phyloP scores from a whole-genome alignment of 192 early-diverging fungal species.

The Anaeromyces robustus region DNA sequence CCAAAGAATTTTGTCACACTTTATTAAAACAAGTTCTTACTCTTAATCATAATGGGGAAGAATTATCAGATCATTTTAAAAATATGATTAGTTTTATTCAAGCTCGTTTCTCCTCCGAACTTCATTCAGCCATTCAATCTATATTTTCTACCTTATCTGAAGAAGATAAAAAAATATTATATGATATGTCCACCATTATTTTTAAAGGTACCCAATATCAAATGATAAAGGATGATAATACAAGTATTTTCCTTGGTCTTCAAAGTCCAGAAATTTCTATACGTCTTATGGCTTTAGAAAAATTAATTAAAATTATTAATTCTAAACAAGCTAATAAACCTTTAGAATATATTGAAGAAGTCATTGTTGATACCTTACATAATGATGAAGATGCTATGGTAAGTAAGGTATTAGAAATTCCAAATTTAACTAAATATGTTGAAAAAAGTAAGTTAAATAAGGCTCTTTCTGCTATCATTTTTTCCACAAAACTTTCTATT shows the following conservation, averaged over 20 bases:
- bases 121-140: neutral
- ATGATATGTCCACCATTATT: constrained; percentile 28
- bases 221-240: constrained; percentile 47
- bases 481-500: neutral
- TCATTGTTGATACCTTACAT: constrained; percentile 25
- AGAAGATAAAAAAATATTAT: constrained; percentile 18
- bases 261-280: constrained; percentile 53
- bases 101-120: neutral
- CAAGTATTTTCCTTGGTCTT: constrained; percentile 68
- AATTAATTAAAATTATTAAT: constrained; percentile 33
- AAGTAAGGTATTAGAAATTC: neutral
- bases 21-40: neutral
- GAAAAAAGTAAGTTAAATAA: neutral
- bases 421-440: neutral
- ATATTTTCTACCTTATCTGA: neutral
- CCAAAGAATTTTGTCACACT: neutral
- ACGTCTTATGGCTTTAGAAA: constrained; percentile 52
- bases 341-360: constrained; percentile 23
- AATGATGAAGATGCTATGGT: constrained; percentile 32
- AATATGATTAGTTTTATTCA: neutral
- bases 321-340: constrained; percentile 11
- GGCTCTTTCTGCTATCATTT: neutral
- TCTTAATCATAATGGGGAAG: neutral
- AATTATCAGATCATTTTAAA: neutral
- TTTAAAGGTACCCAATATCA: constrained; percentile 45